These are phyloP conservation scores for Acanthamoeba lenticulata DNA, from an alignment of 208 protist genomes.

Conservation along the genomic window DNA sequence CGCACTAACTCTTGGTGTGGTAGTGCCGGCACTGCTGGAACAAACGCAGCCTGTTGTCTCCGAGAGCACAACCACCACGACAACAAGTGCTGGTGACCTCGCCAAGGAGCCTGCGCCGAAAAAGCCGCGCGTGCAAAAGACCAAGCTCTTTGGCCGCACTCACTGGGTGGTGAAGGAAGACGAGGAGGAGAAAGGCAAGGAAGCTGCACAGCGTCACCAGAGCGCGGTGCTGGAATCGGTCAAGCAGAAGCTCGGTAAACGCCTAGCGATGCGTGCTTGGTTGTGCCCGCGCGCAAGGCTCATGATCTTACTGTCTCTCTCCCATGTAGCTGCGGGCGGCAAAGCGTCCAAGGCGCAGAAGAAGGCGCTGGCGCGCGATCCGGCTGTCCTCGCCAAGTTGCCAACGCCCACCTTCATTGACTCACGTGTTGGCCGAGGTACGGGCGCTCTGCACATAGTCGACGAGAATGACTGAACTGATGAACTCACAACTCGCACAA, in stretches of 20 bases:
- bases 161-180: conserved; percentile 41
- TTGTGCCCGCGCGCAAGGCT: background rate
- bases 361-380: conserved; percentile 11
- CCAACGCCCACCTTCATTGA: background rate
- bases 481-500: background rate
- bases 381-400: background rate
- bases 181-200: background rate
- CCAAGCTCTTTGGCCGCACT: background rate
- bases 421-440: background rate
- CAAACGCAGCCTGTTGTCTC: background rate
- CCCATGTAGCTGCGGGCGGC: background rate
- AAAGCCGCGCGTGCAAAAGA: conserved; percentile 3
- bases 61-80: background rate
- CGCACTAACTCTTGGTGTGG: background rate
- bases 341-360: conserved; percentile 6
- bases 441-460: background rate
- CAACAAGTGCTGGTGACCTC: background rate
- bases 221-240: background rate
- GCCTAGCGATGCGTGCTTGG: background rate
- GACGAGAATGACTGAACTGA: too few relatives aligned
- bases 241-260: background rate
- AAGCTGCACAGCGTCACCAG: background rate
- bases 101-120: too few relatives aligned
- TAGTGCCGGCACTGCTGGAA: background rate
- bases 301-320: background rate